Conservation (phyloP, 192 early-diverging fungal genomes). For the Coemansia sp. region DNA sequence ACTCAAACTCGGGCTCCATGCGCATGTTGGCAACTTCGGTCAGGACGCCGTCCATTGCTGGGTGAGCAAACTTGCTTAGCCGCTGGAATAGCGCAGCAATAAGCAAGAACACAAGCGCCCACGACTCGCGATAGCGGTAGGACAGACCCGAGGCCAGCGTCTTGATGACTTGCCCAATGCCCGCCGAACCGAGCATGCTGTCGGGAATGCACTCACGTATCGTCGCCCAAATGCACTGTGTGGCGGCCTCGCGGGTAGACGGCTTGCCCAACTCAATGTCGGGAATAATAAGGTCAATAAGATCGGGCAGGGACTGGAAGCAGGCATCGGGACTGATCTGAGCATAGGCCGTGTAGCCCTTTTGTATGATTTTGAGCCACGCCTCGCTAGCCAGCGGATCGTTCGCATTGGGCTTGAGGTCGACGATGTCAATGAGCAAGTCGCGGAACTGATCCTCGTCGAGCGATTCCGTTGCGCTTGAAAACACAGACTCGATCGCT, state of each 20-base stretch:
- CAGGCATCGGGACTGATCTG: conserved; percentile 57
- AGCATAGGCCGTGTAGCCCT: conserved; percentile 73
- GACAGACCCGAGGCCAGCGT: conserved; percentile 62
- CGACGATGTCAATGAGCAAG: conserved; percentile 62
- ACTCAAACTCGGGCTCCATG: conserved; percentile 79
- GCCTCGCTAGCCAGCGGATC: conserved; percentile 80
- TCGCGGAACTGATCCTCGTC: conserved; percentile 59
- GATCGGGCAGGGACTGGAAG: conserved; percentile 55
- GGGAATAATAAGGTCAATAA: conserved; percentile 67
- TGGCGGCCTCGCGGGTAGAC: conserved; percentile 64
- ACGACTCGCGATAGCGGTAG: conserved; percentile 82
- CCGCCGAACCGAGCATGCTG: conserved; percentile 68
- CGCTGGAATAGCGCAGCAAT: conserved; percentile 76
- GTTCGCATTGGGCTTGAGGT: conserved; percentile 81
- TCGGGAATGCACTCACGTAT: conserved; percentile 76
- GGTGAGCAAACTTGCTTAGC: conserved; percentile 65
- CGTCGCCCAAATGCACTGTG: conserved; percentile 71
- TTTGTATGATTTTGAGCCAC: conserved; percentile 82
- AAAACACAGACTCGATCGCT: conserved; percentile 38
- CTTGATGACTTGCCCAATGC: conserved; percentile 58
- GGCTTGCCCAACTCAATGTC: conserved; percentile 67
- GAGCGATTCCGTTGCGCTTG: conserved; percentile 44
- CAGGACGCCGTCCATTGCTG: conserved; percentile 63
- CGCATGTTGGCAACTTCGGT: conserved; percentile 74
- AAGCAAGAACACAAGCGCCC: conserved; percentile 80